A percentile compares a stretch with the other conserved stretches of the same genome.
These are phyloP conservation scores for Axilococcus clingmanii DNA, from an alignment of 139 green algal genomes.

Conservation along the genomic window DNA sequence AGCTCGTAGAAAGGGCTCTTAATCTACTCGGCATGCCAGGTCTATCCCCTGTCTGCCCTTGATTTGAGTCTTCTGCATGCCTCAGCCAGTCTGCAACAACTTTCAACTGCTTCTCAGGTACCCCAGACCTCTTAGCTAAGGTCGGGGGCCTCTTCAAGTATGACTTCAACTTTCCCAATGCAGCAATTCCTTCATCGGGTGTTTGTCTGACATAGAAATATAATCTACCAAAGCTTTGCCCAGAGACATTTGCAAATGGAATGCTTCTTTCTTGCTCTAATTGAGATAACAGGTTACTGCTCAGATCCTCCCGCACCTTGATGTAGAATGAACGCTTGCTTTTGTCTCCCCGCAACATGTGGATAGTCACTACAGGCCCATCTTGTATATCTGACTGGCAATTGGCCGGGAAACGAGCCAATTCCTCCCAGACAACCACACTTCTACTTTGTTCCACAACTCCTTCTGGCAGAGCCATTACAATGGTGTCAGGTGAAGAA, in stretches of 20 bases:
- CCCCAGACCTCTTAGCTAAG: constrained; percentile 14
- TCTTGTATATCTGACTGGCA: background rate
- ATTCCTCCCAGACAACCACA: constrained; percentile 20
- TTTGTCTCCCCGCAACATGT: constrained; percentile 26
- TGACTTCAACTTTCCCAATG: constrained; percentile 23
- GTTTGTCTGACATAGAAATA: constrained; percentile 25
- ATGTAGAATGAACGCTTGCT: constrained; percentile 25
- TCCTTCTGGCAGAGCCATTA: background rate
- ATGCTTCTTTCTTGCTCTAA: background rate
- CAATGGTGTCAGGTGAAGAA: background rate
- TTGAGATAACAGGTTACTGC: background rate
- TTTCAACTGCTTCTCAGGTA: constrained; percentile 17
- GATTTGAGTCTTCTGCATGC: constrained; percentile 2
- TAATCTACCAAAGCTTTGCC: constrained; percentile 3
- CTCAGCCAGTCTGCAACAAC: constrained; percentile 17
- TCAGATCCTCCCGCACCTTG: constrained; percentile 7
- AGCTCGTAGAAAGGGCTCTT: background rate
- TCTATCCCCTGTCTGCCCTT: background rate
- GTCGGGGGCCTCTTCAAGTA: constrained; percentile 20
- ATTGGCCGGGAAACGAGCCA: constrained; percentile 19
- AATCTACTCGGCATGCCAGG: background rate
- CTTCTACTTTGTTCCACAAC: background rate
- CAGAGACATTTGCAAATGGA: background rate
- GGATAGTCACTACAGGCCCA: constrained; percentile 23
- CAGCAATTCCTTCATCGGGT: constrained; percentile 1